phyloP scores from a whole-genome alignment of 2,329 filamentous ascomycete species.

The Pseudophaeomoniella oleicola region DNA sequence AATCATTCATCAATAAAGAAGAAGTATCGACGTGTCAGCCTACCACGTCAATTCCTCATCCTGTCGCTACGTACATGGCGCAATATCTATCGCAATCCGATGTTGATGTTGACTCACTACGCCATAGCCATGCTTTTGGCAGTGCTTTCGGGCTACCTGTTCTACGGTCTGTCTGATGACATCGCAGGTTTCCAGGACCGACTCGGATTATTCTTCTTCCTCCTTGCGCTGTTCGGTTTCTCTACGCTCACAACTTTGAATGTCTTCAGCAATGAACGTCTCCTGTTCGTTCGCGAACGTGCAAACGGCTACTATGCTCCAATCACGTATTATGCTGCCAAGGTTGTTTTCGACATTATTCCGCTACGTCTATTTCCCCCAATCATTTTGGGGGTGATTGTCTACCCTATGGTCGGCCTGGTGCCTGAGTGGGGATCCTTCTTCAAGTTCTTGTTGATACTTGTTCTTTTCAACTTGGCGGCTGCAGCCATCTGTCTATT shows the following conservation, averaged over 20 bases:
- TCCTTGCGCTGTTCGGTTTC: constrained; percentile 90
- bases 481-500: constrained; percentile 89
- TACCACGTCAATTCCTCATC: constrained; percentile 71
- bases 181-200: constrained; percentile 97
- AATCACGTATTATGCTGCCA: constrained; percentile 83
- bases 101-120: constrained; percentile 97
- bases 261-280: constrained; percentile 79
- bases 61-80: constrained; percentile 86
- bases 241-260: constrained; percentile 87
- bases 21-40: constrained; percentile 70
- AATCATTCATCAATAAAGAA: constrained; percentile 45
- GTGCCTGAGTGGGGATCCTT: constrained; percentile 73
- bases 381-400: constrained; percentile 84
- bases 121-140: constrained; percentile 90
- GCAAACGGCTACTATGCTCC: constrained; percentile 96
- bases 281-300: constrained; percentile 82
- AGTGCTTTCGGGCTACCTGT: constrained; percentile 86
- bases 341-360: constrained; percentile 96
- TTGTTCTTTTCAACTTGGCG: constrained; percentile 91
- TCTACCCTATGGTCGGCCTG: constrained; percentile 95
- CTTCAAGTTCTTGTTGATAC: constrained; percentile 75
- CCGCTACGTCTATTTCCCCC: constrained; percentile 89
- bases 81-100: constrained; percentile 92
- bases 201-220: constrained; percentile 92
- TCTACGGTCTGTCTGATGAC: constrained; percentile 91